Evolutionary conservation across 305 asterid genomes (phyloP).

Genomic region (Solanum hybrid): DNA sequence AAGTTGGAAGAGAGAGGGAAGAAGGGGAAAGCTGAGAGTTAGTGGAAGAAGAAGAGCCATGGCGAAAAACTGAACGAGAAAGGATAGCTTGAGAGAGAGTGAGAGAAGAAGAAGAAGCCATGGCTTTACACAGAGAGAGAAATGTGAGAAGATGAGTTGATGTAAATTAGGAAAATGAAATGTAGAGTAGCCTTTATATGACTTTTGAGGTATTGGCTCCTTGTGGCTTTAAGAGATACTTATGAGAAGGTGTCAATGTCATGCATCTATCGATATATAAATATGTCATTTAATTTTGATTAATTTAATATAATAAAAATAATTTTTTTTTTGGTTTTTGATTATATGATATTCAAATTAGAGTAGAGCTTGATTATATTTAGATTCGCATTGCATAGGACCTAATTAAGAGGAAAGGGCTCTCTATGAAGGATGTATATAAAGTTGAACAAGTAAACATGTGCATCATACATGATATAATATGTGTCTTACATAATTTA

Average conservation of each 20-base stretch:
- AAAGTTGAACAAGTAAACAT: too few species aligned
- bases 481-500: too few species aligned
- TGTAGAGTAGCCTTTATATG: background rate
- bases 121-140: slow-evolving; percentile 26
- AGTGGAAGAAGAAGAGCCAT: slow-evolving; percentile 42
- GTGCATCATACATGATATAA: too few species aligned
- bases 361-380: too few species aligned
- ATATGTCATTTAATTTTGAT: accelerated
- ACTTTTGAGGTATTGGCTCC: background rate
- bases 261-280: background rate
- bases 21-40: slow-evolving; percentile 15
- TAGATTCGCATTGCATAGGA: too few species aligned
- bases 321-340: too few species aligned
- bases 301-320: background rate
- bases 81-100: slow-evolving; percentile 85
- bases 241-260: background rate
- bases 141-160: background rate
- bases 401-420: too few species aligned
- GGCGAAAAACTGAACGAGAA: slow-evolving; percentile 69
- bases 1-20: slow-evolving; percentile 36
- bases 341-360: too few species aligned
- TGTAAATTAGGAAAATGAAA: background rate
- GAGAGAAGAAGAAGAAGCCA: slow-evolving; percentile 91
- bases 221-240: background rate
- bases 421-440: too few species aligned